Evolutionary conservation across 257 asterid genomes (phyloP).

Genomic region (Nicotiana paniculata): DNA sequence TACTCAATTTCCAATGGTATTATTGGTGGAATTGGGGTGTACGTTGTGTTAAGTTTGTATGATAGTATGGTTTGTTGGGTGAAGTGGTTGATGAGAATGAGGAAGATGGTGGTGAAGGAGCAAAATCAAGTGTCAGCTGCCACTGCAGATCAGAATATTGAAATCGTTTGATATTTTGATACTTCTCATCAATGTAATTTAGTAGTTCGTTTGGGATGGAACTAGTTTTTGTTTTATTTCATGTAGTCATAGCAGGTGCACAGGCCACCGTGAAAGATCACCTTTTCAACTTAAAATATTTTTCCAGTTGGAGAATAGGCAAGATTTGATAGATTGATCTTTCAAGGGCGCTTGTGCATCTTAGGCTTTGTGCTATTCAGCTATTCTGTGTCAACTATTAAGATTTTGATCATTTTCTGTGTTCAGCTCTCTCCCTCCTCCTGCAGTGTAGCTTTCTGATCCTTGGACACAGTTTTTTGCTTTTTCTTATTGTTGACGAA

Average conservation of each 20-base stretch:
- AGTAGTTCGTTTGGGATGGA: neutral
- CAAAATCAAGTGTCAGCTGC: slow-evolving; percentile 61
- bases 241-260: slow-evolving; percentile 25
- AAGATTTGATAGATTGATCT: neutral
- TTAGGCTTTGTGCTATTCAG: neutral
- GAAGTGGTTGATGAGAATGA: slow-evolving; percentile 39
- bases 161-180: slow-evolving; percentile 18
- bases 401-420: neutral
- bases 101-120: slow-evolving; percentile 46
- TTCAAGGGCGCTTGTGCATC: slow-evolving; percentile 55
- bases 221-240: neutral
- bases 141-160: slow-evolving; percentile 18
- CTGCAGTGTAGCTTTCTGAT: no score
- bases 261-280: slow-evolving; percentile 50
- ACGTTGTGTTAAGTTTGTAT: slow-evolving; percentile 39
- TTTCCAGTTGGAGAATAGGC: neutral
- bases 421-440: neutral
- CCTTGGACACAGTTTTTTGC: neutral
- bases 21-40: slow-evolving; percentile 64
- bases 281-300: neutral
- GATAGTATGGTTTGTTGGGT: slow-evolving; percentile 29
- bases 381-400: neutral
- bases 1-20: slow-evolving; percentile 75
- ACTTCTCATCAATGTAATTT: neutral
- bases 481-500: no score